Evolutionary conservation across 228 moss, liverwort and hornwort genomes (phyloP), one percentile per base, ranked within the genome.

Genomic region (Sphagnum magellanicum): DNA sequence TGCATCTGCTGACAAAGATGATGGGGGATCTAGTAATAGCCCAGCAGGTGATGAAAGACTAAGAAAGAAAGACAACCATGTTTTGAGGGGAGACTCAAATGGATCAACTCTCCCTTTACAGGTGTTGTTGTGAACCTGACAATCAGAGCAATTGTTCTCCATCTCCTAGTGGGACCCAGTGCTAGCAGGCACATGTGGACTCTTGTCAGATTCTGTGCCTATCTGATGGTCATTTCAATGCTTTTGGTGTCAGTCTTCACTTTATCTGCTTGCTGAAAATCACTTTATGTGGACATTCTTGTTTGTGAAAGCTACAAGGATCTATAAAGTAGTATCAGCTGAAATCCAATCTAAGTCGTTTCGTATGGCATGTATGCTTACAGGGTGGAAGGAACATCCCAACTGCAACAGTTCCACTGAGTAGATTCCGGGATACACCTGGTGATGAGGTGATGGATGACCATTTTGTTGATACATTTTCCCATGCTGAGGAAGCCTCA

Each of bases 381-480:
- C 80, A 94, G 94, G 82, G 64, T 53, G 72, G 77, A 64, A 88
- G 79, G 67, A 6, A 64, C 65, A 74, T 66, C 65, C 73, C 79
- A 48, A 80, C 80, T 63, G 72, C 77, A 71, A 81, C 84, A 72
- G 68, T 70, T 76, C 76, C 70, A 65, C 66, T 90, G 77, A 79
- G 82, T 76, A 78, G 80, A 70, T 83, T 88, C 64, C 81, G 74
- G 69, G 90, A 94, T 70, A 89, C 86, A 60, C 79, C 91, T 60
- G 77, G 82, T 69, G 86, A 90, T 59, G 83, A 78, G 46, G 63
- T 73, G 70, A 81, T 84, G 80, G 94, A 84, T 74, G 88, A 86
- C 74, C 70, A 78, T 64, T 78, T 86, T 46, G 83, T 77, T 8
- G 76, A 79, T 67, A 49, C 89, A 48, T 74, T 75, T 59, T 74